Base-by-base conservation (phyloP, 768 basidiomycete genomes). In the Mycena amicta region DNA sequence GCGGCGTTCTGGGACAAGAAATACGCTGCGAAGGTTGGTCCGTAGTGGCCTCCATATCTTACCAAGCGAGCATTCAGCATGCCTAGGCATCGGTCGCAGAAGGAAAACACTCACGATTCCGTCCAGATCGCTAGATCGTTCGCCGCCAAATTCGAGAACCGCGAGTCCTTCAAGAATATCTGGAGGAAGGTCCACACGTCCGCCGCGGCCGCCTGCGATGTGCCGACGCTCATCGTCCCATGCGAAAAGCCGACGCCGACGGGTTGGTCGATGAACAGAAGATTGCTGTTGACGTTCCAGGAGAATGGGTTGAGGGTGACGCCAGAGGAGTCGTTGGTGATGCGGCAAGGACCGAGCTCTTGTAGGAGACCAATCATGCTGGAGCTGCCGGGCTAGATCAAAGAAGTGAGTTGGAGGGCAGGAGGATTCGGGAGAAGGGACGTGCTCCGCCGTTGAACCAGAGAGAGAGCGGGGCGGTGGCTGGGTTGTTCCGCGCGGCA, bases 11-110 rank as follows among this genome's bases (percentile, higher is more conserved):
- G 85, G 8, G 78, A 64, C 3, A 87, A 71, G 76, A 88, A 83
- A 60, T 85, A 79, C 63, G 84, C 80, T 55, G 87, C 86, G 62
- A 89, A 89, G 39, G 81, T 77, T 1, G 88, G 88, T 3, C 83
- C 88, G 67, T 87, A 89, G 64, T 89, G 88, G 2, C 88, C 87
- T 33, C 88, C 88, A 62, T 87, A n/a, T n/a, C n/a, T n/a, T n/a
- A n/a, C n/a, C n/a, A n/a, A n/a, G n/a, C n/a, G n/a, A n/a, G n/a
- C n/a, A n/a, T n/a, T n/a, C n/a, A n/a, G n/a, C n/a, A n/a, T n/a
- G n/a, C n/a, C n/a, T n/a, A n/a, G n/a, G n/a, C n/a, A n/a, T n/a
- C n/a, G n/a, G n/a, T n/a, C n/a, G n/a, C n/a, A n/a, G n/a, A n/a
- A n/a, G n/a, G n/a, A n/a, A n/a, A n/a, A n/a, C n/a, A n/a, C n/a